Evolutionary conservation across 1,284 basidiomycete genomes (phyloP), one percentile per base, ranked within the genome.

Genomic region (Vanrija sp.): DNA sequence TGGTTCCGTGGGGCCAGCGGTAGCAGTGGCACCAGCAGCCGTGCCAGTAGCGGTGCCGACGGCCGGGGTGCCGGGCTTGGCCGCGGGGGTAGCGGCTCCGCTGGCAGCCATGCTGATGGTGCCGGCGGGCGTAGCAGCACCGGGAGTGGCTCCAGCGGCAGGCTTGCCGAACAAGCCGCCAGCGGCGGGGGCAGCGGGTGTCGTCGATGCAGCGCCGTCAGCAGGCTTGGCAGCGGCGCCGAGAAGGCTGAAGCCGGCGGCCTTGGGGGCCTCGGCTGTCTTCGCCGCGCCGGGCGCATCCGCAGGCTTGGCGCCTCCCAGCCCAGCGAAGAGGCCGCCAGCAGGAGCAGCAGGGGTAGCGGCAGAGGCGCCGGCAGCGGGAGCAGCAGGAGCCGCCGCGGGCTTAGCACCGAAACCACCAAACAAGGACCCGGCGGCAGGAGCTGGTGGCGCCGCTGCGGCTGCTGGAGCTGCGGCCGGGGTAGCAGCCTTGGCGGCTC

Each of bases 1-100:
- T 0, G 93, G 92, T 42, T 78, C 76, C 12, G 87, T 87, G 3
- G 71, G 47, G 6, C 68, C 52, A 1, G 67, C 52, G 0, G 70
- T 57, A 4, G 71, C 55, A 6, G 86, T 84, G 16, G 85, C 80
- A 6, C 86, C 83, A 15, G 50, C 46, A 41, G 50, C 20, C 31
- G 38, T 39, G n/a, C n/a, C 19, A 19, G 38, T 7, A 4, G 38
- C n/a, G n/a, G 31, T 14, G 12, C 31, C 31, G 47, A 31, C 56
- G 57, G 36, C 60, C 6, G 57, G 47, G 14, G 66, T 47, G 1
- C 47, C 43, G 12, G 55, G 42, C n/a, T 53, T 50, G 15, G 64
- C 19, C 12, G 67, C 59, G 0, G 72, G 53, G 7, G 65, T 51
- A 10, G 64, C 49, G 15, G 65, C 58, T 2, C 56, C 45, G 8